Evolutionary conservation across 208 protist species (phyloP).

Genomic region (Acanthamoeba lenticulata): DNA sequence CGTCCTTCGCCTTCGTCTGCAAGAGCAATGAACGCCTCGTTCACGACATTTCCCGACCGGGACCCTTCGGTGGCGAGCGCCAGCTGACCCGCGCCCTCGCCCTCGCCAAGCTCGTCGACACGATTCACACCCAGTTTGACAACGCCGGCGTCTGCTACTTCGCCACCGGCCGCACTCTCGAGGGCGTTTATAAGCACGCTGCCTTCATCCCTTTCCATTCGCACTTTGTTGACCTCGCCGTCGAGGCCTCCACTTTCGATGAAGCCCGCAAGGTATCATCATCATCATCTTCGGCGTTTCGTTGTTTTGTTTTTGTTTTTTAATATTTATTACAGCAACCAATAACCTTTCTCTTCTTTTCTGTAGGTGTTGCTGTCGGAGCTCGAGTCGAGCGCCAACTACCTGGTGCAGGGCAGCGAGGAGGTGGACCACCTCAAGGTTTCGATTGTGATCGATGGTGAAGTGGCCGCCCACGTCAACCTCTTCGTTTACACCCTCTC

Average conservation of each 20-base stretch:
- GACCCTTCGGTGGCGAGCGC: not conserved
- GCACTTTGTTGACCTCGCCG: not conserved
- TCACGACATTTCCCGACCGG: not conserved
- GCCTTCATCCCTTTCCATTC: not conserved
- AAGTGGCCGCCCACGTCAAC: not conserved
- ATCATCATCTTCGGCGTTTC: no score
- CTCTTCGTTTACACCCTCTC: not conserved
- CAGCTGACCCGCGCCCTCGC: not conserved
- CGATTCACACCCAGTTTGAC: not conserved
- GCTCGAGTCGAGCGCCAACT: not conserved
- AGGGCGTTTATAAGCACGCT: not conserved
- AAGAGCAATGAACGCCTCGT: not conserved
- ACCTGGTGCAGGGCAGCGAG: slow-evolving; percentile 1
- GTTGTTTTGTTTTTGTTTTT: not conserved
- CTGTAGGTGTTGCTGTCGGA: not conserved
- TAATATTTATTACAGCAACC: not conserved
- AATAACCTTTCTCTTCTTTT: not conserved
- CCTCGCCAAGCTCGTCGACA: not conserved
- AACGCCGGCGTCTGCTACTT: slow-evolving; percentile 21
- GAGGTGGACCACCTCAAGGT: slow-evolving; percentile 4
- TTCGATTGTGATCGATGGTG: not conserved
- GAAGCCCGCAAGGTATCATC: not conserved
- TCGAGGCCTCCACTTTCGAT: not conserved
- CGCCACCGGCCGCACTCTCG: slow-evolving; percentile 11
- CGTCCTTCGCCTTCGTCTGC: not conserved